These are phyloP conservation scores for Erythrophleum ivorense DNA, from an alignment of 331 rosid genomes.

Conservation along the genomic window DNA sequence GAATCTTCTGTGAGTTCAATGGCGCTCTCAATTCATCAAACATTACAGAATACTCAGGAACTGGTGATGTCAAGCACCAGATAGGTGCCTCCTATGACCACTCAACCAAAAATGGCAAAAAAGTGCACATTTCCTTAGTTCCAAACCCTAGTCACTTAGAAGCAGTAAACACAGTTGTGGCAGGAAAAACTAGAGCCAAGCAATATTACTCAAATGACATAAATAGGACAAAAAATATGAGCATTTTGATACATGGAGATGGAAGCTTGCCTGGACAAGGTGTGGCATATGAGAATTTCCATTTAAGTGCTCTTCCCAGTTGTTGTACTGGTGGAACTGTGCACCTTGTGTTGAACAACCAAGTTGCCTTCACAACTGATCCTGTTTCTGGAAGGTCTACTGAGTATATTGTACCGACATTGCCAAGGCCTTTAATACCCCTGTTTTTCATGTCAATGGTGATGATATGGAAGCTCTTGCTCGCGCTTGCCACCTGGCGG, in stretches of 20 bases:
- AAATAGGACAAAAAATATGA: constrained; percentile 81
- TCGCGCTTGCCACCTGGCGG: constrained; percentile 94
- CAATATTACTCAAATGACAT: constrained; percentile 77
- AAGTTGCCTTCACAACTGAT: constrained; percentile 97
- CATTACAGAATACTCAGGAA: constrained; percentile 86
- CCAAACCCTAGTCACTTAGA: constrained; percentile 98
- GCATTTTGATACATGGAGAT: constrained; percentile 87
- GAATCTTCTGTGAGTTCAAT: constrained; percentile 83
- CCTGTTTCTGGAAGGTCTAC: constrained; percentile 92
- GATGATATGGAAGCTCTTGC: constrained; percentile 97
- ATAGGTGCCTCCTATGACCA: constrained; percentile 94
- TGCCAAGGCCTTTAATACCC: constrained; percentile 88
- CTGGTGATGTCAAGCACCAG: constrained; percentile 96
- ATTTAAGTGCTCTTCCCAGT: constrained; percentile 93
- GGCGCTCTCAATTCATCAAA: constrained; percentile 73
- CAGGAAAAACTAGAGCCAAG: constrained; percentile 93
- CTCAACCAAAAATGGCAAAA: constrained; percentile 84
- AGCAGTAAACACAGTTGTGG: constrained; percentile 87
- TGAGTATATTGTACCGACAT: constrained; percentile 89
- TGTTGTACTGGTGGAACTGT: constrained; percentile 91
- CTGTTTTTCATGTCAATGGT: constrained; percentile 90
- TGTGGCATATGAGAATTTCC: constrained; percentile 89
- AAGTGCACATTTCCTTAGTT: constrained; percentile 82
- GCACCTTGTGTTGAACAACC: constrained; percentile 89
- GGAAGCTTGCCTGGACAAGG: constrained; percentile 99